Evolutionary conservation across 169 alveolate genomes (phyloP), one percentile per base, ranked within the genome.

Genomic region (Plasmodium adleri): DNA sequence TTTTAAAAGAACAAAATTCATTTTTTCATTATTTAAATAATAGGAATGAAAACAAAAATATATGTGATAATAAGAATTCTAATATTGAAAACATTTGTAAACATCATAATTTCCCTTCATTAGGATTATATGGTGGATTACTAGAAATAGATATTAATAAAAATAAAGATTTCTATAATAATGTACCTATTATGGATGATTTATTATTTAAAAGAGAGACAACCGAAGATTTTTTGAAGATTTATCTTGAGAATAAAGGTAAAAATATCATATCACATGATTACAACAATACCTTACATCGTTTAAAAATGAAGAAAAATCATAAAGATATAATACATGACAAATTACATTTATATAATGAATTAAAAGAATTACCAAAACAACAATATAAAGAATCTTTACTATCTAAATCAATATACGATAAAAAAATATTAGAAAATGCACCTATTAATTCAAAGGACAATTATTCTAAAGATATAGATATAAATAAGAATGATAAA

Each of bases 301-400:
- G 24, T 24, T 43, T 73, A 62, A 63, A 2, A 13, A 58, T 52
- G 56, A 72, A 32, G 12, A 73, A n/a, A 8, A 62, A 12, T n/a
- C n/a, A 22, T 32, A 24, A n/a, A 58, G 56, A 13, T 2, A 26
- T 28, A 20, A 54, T 28, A 73, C 28, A 2, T 67, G 86, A 73
- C 13, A 73, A 58, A 26, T n/a, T 15, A 0, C 49, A 73, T 8
- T 56, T 73, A 24, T 73, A 17, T 62, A 26, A 54, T 45, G 17
- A 32, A 39, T 5, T 50, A 32, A 73, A 45, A 62, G 86, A 86
- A 50, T 88, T 85, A 66, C 88, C 68, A 47, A 91, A 88, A 15
- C 75, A 75, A 32, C 95, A 83, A 75, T 92, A 89, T 68, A 91
- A 75, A 32, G 68, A 28, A 24, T 26, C 15, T n/a, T 58, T 32